Percentiles rank a stretch among this genome's conserved stretches.
phyloP scores from a whole-genome alignment of 179 eudicot genomes.

The Amaranthus tricolor region DNA sequence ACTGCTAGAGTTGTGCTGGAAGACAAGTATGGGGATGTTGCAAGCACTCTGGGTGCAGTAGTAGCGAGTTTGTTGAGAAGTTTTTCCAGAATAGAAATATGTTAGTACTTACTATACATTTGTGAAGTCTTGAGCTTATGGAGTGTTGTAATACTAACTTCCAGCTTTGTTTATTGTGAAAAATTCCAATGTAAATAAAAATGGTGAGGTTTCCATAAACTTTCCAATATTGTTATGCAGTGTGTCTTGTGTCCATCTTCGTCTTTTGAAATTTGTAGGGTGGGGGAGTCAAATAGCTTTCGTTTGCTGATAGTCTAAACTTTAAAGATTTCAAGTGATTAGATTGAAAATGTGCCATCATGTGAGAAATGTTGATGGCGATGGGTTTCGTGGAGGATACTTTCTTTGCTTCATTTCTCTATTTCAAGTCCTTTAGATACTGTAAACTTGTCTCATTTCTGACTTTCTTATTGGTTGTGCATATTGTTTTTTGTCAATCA shows the following conservation, averaged over 20 bases:
- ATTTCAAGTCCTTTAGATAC: not conserved
- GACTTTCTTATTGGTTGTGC: not conserved
- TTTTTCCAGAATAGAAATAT: not conserved
- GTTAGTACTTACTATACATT: not conserved
- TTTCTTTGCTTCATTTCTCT: not conserved
- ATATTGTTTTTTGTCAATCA: not conserved
- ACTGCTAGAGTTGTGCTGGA: slow-evolving; percentile 10
- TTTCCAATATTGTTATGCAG: too few relatives aligned
- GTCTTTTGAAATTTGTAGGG: too few relatives aligned
- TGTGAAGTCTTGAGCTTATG: not conserved
- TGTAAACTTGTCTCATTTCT: not conserved
- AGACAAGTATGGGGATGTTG: not conserved
- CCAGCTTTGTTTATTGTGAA: not conserved
- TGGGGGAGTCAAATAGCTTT: too few relatives aligned
- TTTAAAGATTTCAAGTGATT: not conserved
- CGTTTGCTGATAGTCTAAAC: not conserved
- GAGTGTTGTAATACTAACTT: not conserved
- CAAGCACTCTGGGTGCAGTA: not conserved
- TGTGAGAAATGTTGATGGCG: not conserved
- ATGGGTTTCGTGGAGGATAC: not conserved
- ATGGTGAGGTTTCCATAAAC: not conserved
- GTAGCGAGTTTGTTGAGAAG: not conserved
- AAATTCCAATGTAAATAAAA: not conserved
- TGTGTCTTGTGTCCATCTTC: too few relatives aligned
- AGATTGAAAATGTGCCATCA: not conserved